phyloP scores from a whole-genome alignment of 2,329 filamentous ascomycete genomes.

The Golovinomyces cichoracearum region DNA sequence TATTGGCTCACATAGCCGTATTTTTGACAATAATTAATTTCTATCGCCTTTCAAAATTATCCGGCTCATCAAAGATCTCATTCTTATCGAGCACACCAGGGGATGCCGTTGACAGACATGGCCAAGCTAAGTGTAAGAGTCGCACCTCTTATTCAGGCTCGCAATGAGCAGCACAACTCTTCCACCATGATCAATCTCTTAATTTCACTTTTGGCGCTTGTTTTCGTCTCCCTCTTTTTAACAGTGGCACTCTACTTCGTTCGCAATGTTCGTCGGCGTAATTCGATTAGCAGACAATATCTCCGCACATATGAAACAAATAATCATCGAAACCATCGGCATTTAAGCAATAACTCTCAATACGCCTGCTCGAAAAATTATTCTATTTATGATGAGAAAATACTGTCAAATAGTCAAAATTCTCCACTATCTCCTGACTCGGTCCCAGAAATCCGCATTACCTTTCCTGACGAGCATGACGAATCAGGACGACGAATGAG shows the following conservation, averaged over 20 bases:
- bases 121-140: constrained; percentile 15
- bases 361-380: constrained; percentile 37
- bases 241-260: constrained; percentile 44
- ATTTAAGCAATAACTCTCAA: constrained; percentile 26
- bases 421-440: constrained; percentile 48
- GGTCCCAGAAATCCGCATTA: constrained; percentile 89
- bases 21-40: no score
- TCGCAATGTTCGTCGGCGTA: constrained; percentile 33
- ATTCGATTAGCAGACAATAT: constrained; percentile 23
- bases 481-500: constrained; percentile 56
- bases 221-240: constrained; percentile 45
- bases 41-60: no score
- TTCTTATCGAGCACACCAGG: no score
- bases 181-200: constrained; percentile 47
- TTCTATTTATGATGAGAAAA: constrained; percentile 55
- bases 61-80: no score
- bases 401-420: constrained; percentile 46
- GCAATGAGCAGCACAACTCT: constrained; percentile 21
- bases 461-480: constrained; percentile 88
- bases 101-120: constrained; percentile 10
- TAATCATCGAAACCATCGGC: constrained; percentile 21
- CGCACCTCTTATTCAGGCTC: constrained; percentile 21
- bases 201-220: constrained; percentile 51
- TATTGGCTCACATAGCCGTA: no score
- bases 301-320: constrained; percentile 41